phyloP scores from a whole-genome alignment of 1,139 yeast genomes.

The Blastobotrys raffinosifermentans region DNA sequence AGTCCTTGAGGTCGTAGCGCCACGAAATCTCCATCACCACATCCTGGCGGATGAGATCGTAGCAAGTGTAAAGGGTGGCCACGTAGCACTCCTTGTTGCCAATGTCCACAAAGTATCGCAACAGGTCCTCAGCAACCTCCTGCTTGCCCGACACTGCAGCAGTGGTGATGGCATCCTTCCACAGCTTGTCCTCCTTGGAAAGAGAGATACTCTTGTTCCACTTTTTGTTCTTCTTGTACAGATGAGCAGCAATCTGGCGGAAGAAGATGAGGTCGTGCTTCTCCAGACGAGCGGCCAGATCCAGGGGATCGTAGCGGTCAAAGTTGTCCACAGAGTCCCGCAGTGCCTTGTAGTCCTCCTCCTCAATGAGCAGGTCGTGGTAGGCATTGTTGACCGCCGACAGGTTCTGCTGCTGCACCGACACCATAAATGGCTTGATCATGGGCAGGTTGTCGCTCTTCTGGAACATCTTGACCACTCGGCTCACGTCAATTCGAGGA shows the following conservation, averaged over 20 bases:
- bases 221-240: slow-evolving; percentile 91
- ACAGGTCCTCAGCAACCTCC: slow-evolving; percentile 81
- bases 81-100: slow-evolving; percentile 96
- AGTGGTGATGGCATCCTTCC: slow-evolving; percentile 92
- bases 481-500: slow-evolving; percentile 90
- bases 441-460: slow-evolving; percentile 94
- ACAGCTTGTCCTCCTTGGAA: slow-evolving; percentile 84
- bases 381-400: slow-evolving; percentile 91
- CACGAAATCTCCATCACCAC: slow-evolving; percentile 85
- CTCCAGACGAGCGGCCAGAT: slow-evolving; percentile 87
- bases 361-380: slow-evolving; percentile 92
- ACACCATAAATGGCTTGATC: slow-evolving; percentile 89
- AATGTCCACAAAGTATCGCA: slow-evolving; percentile 91
- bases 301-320: slow-evolving; percentile 89
- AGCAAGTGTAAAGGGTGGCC: slow-evolving; percentile 82
- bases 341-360: slow-evolving; percentile 88
- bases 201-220: slow-evolving; percentile 85
- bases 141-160: slow-evolving; percentile 76
- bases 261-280: slow-evolving; percentile 86
- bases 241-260: slow-evolving; percentile 91
- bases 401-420: slow-evolving; percentile 85
- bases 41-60: slow-evolving; percentile 73
- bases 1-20: slow-evolving; percentile 76
- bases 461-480: slow-evolving; percentile 92
- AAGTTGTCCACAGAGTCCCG: slow-evolving; percentile 81